Evolutionary conservation across 148 eudicot genomes (phyloP).

Genomic region (Rhododendron ferrugineum): DNA sequence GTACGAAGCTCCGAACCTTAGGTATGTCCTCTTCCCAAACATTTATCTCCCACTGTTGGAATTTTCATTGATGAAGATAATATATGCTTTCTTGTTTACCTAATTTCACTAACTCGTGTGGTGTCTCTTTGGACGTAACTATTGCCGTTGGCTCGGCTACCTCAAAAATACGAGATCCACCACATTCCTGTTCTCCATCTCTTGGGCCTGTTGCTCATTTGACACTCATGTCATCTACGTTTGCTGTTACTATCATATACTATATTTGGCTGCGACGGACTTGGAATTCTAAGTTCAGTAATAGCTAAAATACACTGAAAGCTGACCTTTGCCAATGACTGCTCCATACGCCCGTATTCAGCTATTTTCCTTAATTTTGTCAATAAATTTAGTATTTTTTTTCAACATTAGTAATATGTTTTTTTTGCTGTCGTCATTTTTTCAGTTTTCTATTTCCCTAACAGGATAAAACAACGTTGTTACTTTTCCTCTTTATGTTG

Average conservation of each 20-base stretch:
- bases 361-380: not conserved
- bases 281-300: not conserved
- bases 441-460: not conserved
- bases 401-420: not conserved
- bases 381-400: not conserved
- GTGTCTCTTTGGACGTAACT: not conserved
- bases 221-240: not conserved
- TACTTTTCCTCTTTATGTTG: not conserved
- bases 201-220: not conserved
- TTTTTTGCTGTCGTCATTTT: not conserved
- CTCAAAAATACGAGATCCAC: not conserved
- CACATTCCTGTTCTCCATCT: not conserved
- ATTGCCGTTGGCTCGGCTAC: not conserved
- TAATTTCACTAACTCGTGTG: not conserved
- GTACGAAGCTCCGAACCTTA: slow-evolving; percentile 61
- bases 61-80: not conserved
- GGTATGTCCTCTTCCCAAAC: slow-evolving; percentile 27
- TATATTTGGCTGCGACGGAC: not conserved
- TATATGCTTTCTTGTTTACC: not conserved
- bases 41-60: not conserved
- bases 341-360: not conserved
- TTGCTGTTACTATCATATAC: not conserved
- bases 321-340: not conserved
- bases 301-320: not conserved
- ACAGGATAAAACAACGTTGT: not conserved